Evolutionary conservation across 2,329 filamentous ascomycete genomes (phyloP).

Genomic region (Botrytis tulipae): DNA sequence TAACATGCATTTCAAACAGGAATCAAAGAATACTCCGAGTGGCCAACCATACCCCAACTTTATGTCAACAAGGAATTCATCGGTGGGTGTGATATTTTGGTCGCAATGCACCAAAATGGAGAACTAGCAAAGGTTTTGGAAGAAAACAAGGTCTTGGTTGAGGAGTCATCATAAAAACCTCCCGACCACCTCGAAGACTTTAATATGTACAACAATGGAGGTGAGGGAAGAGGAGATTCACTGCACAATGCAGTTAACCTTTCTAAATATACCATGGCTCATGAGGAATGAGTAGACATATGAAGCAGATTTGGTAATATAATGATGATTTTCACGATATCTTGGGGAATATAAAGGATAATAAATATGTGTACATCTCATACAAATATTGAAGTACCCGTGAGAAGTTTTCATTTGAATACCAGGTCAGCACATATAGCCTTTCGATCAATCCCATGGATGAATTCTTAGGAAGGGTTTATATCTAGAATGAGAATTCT

Average conservation of each 20-base stretch:
- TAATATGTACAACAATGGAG: slow-evolving; percentile 4
- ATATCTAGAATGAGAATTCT: background rate
- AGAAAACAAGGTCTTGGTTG: slow-evolving; percentile 79
- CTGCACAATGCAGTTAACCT: background rate
- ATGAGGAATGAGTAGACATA: background rate
- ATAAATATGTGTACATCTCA: background rate
- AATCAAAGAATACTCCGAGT: slow-evolving; percentile 99
- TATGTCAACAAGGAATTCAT: slow-evolving; percentile 96
- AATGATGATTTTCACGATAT: background rate
- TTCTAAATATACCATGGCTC: background rate
- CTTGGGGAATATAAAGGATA: background rate
- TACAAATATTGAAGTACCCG: background rate
- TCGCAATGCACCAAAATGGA: slow-evolving; percentile 96
- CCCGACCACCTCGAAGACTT: background rate
- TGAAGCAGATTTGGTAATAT: background rate
- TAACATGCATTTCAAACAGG: slow-evolving; percentile 49
- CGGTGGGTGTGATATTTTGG: slow-evolving; percentile 94
- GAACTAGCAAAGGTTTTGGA: slow-evolving; percentile 88
- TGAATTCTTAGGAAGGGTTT: background rate
- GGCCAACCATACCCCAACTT: slow-evolving; percentile 97
- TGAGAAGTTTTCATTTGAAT: background rate
- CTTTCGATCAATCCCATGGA: background rate
- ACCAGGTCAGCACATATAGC: background rate
- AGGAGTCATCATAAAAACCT: slow-evolving; percentile 19
- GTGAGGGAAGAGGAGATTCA: background rate